Percentiles rank a stretch among this genome's conserved stretches.
Evolutionary conservation across 345 rosid genomes (phyloP).

Genomic region (Eucalyptus rudis): DNA sequence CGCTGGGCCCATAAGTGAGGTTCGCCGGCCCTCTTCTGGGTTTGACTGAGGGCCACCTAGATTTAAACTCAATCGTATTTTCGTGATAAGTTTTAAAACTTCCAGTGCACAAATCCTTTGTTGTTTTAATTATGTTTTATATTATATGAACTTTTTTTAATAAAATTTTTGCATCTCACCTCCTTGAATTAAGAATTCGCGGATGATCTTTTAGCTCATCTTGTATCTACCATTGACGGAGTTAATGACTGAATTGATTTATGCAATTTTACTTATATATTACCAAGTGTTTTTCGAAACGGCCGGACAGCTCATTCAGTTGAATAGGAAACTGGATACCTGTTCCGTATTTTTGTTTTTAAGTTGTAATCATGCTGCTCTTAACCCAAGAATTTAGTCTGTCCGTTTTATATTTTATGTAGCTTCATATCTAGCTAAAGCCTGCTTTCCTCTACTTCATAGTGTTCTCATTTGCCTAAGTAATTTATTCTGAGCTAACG

Average conservation of each 20-base stretch:
- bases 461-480: not conserved
- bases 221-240: not conserved
- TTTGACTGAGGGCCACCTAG: too few species aligned
- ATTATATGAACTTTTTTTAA: not conserved
- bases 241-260: not conserved
- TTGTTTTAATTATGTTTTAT: not conserved
- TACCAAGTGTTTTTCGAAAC: not conserved
- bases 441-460: not conserved
- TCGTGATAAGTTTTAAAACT: too few species aligned
- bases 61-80: too few species aligned
- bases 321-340: not conserved
- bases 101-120: too few species aligned
- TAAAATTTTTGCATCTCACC: not conserved
- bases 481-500: not conserved
- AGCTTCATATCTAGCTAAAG: not conserved
- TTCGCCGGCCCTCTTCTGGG: too few species aligned
- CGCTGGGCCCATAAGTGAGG: too few species aligned
- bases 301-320: not conserved
- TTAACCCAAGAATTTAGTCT: not conserved
- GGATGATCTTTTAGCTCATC: not conserved
- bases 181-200: not conserved
- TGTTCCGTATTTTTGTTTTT: not conserved
- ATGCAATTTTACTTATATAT: not conserved
- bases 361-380: not conserved
- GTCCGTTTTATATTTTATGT: not conserved